Evolutionary conservation across 495 filamentous ascomycete species (phyloP), one percentile per base, ranked within the genome.

Genomic region (Hypoxylon perforatum): DNA sequence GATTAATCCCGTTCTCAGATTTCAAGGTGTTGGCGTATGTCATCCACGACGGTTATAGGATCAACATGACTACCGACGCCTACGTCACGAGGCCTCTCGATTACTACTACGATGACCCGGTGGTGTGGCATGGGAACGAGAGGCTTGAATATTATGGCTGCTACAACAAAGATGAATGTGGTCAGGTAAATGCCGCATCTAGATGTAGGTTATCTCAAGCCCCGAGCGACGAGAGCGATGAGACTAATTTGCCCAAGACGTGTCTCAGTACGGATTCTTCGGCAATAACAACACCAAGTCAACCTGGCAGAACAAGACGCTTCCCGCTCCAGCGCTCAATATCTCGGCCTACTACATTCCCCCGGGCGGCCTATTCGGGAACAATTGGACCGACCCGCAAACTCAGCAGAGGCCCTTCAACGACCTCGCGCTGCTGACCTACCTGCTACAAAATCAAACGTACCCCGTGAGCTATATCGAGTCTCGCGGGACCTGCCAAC

Each of bases 261-360:
- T 46, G 1, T 47, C 23, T 1, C 25, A 14, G 1, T 62, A 54
- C 41, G 58, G 58, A 15, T 53, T 57, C 28, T 30, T 48, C 15
- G 42, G 51, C 7, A 54, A 9, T 19, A 62, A 48, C 2, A 33
- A 57, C 11, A 53, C 38, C 11, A 11, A 39, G 11, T 67, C 64
- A 4, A 44, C 19, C 11, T 67, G 51, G 51, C 4, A 39, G 18
- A 51, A 51, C 18, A 36, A 15, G 11, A 58, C 47, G 3, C 19
- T 69, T 1, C 38, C 56, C 1, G 25, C 47, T 1, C 55, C 55
- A 12, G 12, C 56, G 4, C 55, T 65, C 4, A 63, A 69, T 17
- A 69, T 69, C 15, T 60, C 53, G 17, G 60, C 56, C 11, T 62
- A 42, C 41, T 64, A 57, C 19, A 51, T 64, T 21, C 46, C 47